Percentiles rank a stretch among this genome's conserved stretches.
Evolutionary conservation across 352 stramenopile species (phyloP).

Genomic region (Lagenidium sp.): DNA sequence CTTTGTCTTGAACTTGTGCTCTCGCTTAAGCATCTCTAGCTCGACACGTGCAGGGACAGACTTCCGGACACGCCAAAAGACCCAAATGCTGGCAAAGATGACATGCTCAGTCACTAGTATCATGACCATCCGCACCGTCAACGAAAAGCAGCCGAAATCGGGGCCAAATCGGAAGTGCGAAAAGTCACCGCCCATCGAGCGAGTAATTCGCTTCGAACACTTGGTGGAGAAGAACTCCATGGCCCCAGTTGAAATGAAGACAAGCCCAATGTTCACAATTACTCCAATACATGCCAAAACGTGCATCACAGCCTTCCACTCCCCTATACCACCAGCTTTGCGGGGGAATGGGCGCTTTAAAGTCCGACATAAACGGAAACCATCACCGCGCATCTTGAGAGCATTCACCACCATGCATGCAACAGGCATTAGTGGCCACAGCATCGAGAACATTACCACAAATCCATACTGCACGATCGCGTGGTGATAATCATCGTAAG

Average conservation of each 20-base stretch:
- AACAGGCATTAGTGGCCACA: slow-evolving; percentile 74
- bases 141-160: slow-evolving; percentile 64
- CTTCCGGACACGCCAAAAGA: slow-evolving; percentile 56
- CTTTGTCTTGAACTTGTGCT: slow-evolving; percentile 67
- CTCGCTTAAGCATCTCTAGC: slow-evolving; percentile 54
- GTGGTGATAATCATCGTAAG: slow-evolving; percentile 76
- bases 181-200: slow-evolving; percentile 47
- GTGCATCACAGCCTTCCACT: slow-evolving; percentile 66
- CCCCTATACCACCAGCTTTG: slow-evolving; percentile 61
- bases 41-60: slow-evolving; percentile 52
- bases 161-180: slow-evolving; percentile 61
- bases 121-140: slow-evolving; percentile 73
- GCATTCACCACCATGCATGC: slow-evolving; percentile 73
- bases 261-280: slow-evolving; percentile 64
- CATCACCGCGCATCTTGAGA: slow-evolving; percentile 71
- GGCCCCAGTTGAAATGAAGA: slow-evolving; percentile 72
- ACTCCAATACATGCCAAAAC: slow-evolving; percentile 57
- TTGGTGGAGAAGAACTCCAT: slow-evolving; percentile 58
- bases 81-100: slow-evolving; percentile 44
- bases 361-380: slow-evolving; percentile 62
- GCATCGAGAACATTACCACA: slow-evolving; percentile 82
- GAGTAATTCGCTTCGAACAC: slow-evolving; percentile 42
- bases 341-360: slow-evolving; percentile 65
- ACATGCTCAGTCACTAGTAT: slow-evolving; percentile 69
- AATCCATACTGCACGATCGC: slow-evolving; percentile 80